These are phyloP conservation scores for Flaveria sonorensis DNA, from an alignment of 129 eudicot species.

Conservation along the genomic window DNA sequence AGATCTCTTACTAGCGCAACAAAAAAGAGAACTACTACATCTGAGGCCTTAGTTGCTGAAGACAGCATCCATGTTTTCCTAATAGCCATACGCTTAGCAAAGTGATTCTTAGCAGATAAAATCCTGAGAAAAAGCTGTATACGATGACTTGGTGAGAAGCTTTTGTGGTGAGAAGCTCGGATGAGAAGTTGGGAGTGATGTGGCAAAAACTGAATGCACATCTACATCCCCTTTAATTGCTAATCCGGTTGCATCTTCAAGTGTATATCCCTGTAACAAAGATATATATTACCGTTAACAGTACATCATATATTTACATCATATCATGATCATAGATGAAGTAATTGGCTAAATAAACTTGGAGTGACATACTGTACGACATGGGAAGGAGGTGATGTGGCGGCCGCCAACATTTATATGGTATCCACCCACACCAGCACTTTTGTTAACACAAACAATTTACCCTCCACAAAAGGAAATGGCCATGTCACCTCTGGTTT, in stretches of 20 bases:
- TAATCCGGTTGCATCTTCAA: constrained; percentile 95
- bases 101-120: constrained; percentile 94
- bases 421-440: constrained; percentile 95
- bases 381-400: constrained; percentile 86
- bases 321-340: constrained; percentile 16
- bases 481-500: constrained; percentile 95
- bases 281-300: background rate
- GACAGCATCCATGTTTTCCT: constrained; percentile 98
- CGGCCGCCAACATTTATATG: constrained; percentile 89
- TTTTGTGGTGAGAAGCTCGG: constrained; percentile 90
- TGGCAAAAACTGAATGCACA: constrained; percentile 81
- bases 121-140: constrained; percentile 74
- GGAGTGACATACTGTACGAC: constrained; percentile 66
- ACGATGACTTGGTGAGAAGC: constrained; percentile 43
- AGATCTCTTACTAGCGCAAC: constrained; percentile 80
- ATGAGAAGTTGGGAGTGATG: constrained; percentile 85
- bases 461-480: constrained; percentile 84
- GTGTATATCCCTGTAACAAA: constrained; percentile 70
- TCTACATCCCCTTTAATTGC: constrained; percentile 87
- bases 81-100: constrained; percentile 96
- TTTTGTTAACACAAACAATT: constrained; percentile 76
- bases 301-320: background rate
- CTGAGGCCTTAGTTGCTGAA: constrained; percentile 59
- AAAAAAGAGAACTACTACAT: constrained; percentile 89
- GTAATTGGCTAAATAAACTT: constrained; percentile 4